These are phyloP conservation scores for Botrytis paeoniae DNA, from an alignment of 2,329 filamentous ascomycete genomes.

Conservation along the genomic window DNA sequence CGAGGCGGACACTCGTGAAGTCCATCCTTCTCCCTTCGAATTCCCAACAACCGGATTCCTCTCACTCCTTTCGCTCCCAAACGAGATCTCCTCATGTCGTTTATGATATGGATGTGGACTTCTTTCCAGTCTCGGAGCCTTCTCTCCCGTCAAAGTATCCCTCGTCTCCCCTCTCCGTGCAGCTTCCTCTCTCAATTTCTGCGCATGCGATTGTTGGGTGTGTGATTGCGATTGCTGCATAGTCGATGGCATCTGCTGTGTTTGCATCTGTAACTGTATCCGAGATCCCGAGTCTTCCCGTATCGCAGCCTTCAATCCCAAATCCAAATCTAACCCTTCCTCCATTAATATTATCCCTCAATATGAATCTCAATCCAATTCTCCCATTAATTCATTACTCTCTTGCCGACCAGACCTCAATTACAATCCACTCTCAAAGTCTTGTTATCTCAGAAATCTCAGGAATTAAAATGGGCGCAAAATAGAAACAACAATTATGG, in stretches of 20 bases:
- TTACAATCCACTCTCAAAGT: neutral
- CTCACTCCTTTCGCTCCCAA: conserved; percentile 34
- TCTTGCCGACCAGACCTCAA: neutral
- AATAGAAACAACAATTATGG: neutral
- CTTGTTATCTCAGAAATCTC: neutral
- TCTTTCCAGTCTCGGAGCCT: conserved; percentile 40
- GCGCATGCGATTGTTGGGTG: conserved; percentile 17
- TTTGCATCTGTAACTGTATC: neutral
- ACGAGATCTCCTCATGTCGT: conserved; percentile 53
- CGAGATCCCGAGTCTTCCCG: neutral
- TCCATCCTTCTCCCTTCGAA: neutral
- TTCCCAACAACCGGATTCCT: neutral
- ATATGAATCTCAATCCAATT: neutral
- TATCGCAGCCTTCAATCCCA: neutral
- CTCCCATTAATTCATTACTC: neutral
- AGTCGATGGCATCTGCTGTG: neutral
- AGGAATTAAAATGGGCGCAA: neutral
- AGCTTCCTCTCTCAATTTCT: conserved; percentile 19
- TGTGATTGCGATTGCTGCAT: neutral
- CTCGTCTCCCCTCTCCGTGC: conserved; percentile 11
- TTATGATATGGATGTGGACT: conserved; percentile 68
- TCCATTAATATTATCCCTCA: neutral
- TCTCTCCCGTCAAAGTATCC: neutral
- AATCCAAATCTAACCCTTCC: neutral
- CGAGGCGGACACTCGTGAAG: neutral